phyloP scores from a whole-genome alignment of 371 early-diverging fungal genomes.

The Synchytrium microbalum region DNA sequence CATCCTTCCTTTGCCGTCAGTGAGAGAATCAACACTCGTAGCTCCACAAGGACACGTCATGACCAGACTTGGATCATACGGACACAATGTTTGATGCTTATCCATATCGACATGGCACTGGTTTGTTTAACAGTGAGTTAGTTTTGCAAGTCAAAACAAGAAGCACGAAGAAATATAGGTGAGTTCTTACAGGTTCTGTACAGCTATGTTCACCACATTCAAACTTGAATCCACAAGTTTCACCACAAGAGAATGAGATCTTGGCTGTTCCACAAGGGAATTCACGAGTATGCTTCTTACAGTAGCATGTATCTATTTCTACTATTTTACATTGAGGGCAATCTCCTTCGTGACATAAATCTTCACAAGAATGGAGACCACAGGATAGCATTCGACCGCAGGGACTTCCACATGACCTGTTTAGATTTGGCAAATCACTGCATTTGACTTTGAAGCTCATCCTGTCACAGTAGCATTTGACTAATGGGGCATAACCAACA shows the following conservation, averaged over 20 bases:
- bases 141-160: no score
- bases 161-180: no score
- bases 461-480: conserved; percentile 76
- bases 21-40: conserved; percentile 26
- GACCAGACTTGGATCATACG: conserved; percentile 55
- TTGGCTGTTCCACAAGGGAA: conserved; percentile 20
- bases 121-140: no score
- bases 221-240: conserved; percentile 26
- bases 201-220: conserved; percentile 75
- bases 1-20: conserved; percentile 25
- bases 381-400: conserved; percentile 28
- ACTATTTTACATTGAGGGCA: conserved; percentile 26
- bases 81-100: conserved; percentile 51
- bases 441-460: conserved; percentile 46
- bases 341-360: conserved; percentile 24
- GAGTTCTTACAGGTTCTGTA: no score
- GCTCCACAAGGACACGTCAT: conserved; percentile 79
- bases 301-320: conserved; percentile 19
- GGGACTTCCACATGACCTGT: conserved; percentile 50
- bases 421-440: conserved; percentile 17
- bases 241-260: conserved; percentile 17
- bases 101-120: conserved; percentile 64
- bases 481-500: conserved; percentile 58
- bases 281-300: conserved; percentile 18
- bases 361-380: conserved; percentile 25